A percentile compares a stretch with the other conserved stretches of the same genome.
Conservation (phyloP, 2,329 filamentous ascomycete species). For the Rhinocladiella similis region DNA sequence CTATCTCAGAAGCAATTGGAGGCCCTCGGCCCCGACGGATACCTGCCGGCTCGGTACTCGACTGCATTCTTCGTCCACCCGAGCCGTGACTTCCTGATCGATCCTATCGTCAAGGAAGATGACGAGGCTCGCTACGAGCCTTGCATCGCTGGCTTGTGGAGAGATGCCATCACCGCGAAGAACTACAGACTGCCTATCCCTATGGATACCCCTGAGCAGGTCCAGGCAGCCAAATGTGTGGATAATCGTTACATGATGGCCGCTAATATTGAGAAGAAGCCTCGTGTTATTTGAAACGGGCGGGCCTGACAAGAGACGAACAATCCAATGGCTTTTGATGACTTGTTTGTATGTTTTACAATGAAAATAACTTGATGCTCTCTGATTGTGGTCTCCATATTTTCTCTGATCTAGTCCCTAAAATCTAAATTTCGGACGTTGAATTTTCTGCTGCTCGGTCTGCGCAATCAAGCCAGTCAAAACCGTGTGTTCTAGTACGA, state of each 20-base stretch:
- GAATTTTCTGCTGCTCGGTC: too few species aligned
- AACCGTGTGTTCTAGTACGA: too few species aligned
- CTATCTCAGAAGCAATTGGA: constrained; percentile 43
- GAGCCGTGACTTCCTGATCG: constrained; percentile 11
- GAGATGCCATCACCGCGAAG: background rate
- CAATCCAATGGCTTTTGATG: too few species aligned
- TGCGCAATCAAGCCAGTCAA: too few species aligned
- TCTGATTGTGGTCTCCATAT: too few species aligned
- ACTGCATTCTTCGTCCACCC: constrained; percentile 28
- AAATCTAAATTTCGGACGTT: too few species aligned
- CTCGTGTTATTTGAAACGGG: background rate
- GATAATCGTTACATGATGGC: background rate
- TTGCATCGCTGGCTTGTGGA: background rate
- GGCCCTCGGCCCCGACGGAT: constrained; percentile 39
- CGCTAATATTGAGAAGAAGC: background rate
- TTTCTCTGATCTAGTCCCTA: too few species aligned
- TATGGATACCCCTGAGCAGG: background rate
- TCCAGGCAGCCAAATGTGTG: background rate
- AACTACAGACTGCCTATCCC: constrained; percentile 2
- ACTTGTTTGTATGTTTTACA: too few species aligned
- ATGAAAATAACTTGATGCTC: too few species aligned
- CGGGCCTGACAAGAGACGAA: background rate
- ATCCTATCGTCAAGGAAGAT: background rate
- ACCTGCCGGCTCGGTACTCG: constrained; percentile 30
- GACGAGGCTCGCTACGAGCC: background rate